phyloP scores from a whole-genome alignment of 169 alveolate genomes.

The Cryptosporidium bovis region DNA sequence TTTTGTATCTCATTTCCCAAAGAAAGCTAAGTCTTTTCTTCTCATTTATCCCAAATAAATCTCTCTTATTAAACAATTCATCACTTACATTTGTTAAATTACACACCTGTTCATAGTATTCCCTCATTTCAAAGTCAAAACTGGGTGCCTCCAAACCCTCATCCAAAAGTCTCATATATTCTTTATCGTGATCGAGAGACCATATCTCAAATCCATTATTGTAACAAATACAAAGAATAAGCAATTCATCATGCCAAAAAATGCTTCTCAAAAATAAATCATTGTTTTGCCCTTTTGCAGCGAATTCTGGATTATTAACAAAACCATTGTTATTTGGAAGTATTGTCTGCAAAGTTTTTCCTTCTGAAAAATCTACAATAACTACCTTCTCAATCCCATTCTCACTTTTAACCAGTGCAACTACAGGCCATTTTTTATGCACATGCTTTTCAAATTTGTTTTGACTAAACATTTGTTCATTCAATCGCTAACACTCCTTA shows the following conservation, averaged over 20 bases:
- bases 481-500: no score
- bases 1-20: conserved; percentile 30
- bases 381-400: not conserved
- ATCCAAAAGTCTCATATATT: conserved; percentile 23
- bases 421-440: conserved; percentile 60
- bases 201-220: conserved; percentile 41
- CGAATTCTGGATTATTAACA: not conserved
- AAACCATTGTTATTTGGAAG: not conserved
- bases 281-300: not conserved
- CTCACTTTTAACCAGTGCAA: conserved; percentile 12
- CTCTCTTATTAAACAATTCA: not conserved
- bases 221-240: conserved; percentile 27
- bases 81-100: not conserved
- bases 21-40: conserved; percentile 29
- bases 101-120: not conserved
- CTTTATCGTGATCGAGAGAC: conserved; percentile 16
- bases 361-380: conserved; percentile 9
- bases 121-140: conserved; percentile 13
- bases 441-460: not conserved
- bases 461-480: no score
- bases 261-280: not conserved
- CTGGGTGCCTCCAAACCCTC: conserved; percentile 62
- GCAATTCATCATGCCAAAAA: conserved; percentile 62
- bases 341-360: conserved; percentile 20
- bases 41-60: conserved; percentile 39